Percentiles rank a stretch among this genome's conserved stretches.
Conservation (phyloP, 2,329 filamentous ascomycete genomes). For the Aspergillus bombycis region DNA sequence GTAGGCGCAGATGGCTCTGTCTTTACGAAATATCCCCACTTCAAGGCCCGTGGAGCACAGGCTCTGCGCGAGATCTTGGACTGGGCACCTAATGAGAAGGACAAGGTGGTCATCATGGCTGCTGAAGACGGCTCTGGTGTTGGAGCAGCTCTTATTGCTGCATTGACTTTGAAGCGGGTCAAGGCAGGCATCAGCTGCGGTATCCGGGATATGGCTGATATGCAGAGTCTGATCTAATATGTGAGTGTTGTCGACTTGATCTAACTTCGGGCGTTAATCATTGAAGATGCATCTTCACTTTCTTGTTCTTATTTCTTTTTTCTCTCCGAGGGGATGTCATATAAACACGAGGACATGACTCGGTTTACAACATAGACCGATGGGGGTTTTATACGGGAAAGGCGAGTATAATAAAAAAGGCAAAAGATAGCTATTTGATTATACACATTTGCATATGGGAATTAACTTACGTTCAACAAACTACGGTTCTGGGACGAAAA, state of each 20-base stretch:
- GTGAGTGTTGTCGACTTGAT: not conserved
- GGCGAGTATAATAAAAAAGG: not conserved
- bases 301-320: not conserved
- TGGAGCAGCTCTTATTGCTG: conserved; percentile 92
- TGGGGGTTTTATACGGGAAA: not conserved
- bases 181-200: conserved; percentile 62
- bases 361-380: not conserved
- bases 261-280: not conserved
- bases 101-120: conserved; percentile 83
- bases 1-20: conserved; percentile 96
- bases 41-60: conserved; percentile 87
- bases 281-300: not conserved
- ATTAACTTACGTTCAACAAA: not conserved
- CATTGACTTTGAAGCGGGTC: conserved; percentile 65
- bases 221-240: conserved; percentile 36
- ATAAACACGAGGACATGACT: not conserved
- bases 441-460: not conserved
- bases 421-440: not conserved
- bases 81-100: conserved; percentile 83
- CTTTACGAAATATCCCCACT: conserved; percentile 99
- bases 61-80: conserved; percentile 94
- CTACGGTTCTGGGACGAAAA: not conserved
- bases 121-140: conserved; percentile 97
- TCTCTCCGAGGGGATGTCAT: not conserved
- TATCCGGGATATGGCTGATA: conserved; percentile 54